Conservation (phyloP, 2,329 filamentous ascomycete genomes). For the Verticillium dahliae region DNA sequence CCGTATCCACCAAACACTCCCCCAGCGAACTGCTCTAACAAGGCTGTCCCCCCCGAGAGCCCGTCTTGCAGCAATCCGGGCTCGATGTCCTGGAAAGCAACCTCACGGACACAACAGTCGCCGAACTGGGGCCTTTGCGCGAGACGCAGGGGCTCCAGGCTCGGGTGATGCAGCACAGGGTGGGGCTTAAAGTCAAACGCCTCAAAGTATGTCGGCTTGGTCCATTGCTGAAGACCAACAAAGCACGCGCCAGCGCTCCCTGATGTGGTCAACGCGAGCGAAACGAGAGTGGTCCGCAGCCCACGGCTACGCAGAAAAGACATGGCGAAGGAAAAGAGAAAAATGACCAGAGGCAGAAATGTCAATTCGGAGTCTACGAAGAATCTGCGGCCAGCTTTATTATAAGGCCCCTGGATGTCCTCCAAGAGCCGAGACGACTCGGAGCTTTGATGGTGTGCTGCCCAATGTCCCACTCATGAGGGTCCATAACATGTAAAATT, state of each 20-base stretch:
- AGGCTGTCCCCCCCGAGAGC: conserved; percentile 2
- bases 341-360: background rate
- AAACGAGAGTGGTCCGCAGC: background rate
- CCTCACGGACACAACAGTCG: conserved; percentile 4
- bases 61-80: conserved; percentile 8
- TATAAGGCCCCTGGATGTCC: background rate
- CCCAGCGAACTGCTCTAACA: conserved; percentile 6
- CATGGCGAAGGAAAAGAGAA: background rate
- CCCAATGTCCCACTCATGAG: background rate
- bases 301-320: background rate
- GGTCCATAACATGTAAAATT: background rate
- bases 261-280: background rate
- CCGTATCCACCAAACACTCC: conserved; percentile 11
- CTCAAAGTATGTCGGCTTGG: conserved; percentile 5
- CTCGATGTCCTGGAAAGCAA: conserved; percentile 2
- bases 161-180: conserved; percentile 3
- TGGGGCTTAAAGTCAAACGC: conserved; percentile 1
- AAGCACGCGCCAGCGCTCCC: background rate
- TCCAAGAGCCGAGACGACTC: background rate
- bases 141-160: conserved; percentile 2
- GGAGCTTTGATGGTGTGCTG: background rate
- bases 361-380: background rate
- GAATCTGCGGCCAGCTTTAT: background rate
- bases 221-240: conserved; percentile 9
- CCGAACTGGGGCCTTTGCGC: conserved; percentile 2